phyloP scores from a whole-genome alignment of 2,329 filamentous ascomycete genomes.

The Aureobasidium sp. region DNA sequence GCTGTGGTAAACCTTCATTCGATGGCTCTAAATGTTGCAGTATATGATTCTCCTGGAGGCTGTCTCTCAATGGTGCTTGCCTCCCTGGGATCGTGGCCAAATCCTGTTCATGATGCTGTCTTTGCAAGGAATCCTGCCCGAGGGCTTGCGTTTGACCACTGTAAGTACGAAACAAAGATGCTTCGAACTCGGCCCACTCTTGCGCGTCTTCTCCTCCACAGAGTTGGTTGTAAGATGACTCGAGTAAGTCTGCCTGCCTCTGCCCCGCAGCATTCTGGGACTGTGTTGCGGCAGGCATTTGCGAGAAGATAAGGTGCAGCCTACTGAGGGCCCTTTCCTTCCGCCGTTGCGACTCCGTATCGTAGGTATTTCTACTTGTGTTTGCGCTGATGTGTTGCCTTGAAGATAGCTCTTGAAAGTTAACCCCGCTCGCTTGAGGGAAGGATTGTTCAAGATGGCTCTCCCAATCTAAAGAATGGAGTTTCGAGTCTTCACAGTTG shows the following conservation, averaged over 20 bases:
- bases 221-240: conserved; percentile 7
- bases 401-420: background rate
- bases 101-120: background rate
- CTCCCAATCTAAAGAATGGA: background rate
- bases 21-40: background rate
- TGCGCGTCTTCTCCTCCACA: background rate
- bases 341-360: background rate
- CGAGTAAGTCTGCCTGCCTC: background rate
- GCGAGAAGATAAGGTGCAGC: background rate
- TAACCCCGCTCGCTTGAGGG: background rate
- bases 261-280: background rate
- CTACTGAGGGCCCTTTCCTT: background rate
- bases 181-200: conserved; percentile 8
- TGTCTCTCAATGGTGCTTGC: background rate
- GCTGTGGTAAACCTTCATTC: background rate
- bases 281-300: background rate
- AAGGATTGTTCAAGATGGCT: background rate
- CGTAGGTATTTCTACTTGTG: too few species aligned
- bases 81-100: background rate
- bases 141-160: background rate
- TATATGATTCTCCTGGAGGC: background rate
- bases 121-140: background rate
- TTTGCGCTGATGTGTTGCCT: too few species aligned
- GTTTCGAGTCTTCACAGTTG: background rate
- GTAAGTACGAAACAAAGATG: background rate